Evolutionary conservation across 495 filamentous ascomycete genomes (phyloP).

Genomic region (Emericellopsis terricola): DNA sequence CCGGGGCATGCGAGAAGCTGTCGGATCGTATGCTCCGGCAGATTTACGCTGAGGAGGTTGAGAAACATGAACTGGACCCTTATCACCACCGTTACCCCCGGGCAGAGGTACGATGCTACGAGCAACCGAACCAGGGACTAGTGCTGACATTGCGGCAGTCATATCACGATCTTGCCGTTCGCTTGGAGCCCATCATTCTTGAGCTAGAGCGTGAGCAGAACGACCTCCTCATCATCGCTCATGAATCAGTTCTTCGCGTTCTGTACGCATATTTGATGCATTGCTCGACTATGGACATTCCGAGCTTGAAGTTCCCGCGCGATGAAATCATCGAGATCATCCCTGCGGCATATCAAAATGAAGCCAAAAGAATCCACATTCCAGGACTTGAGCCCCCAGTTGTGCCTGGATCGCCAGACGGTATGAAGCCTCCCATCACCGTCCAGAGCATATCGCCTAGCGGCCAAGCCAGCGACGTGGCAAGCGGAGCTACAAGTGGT

Average conservation of each 20-base stretch:
- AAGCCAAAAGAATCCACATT: constrained; percentile 63
- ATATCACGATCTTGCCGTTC: constrained; percentile 94
- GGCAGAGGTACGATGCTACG: constrained; percentile 50
- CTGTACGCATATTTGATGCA: constrained; percentile 98
- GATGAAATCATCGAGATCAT: constrained; percentile 99
- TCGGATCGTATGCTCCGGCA: constrained; percentile 53
- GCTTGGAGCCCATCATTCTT: constrained; percentile 95
- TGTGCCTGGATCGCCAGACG: constrained; percentile 57
- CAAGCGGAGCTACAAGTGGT: constrained; percentile 1
- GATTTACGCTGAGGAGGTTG: constrained; percentile 75
- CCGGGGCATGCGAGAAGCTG: constrained; percentile 87
- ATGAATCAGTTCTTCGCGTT: constrained; percentile 90
- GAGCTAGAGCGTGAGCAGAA: constrained; percentile 95
- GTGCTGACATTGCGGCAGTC: constrained; percentile 34
- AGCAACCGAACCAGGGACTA: constrained; percentile 3
- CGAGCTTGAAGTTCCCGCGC: constrained; percentile 80
- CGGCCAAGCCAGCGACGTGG: constrained; percentile 5
- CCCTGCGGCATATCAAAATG: constrained; percentile 91
- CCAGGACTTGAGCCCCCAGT: constrained; percentile 27
- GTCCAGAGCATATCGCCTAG: constrained; percentile 2
- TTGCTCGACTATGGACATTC: constrained; percentile 91
- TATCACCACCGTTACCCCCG: constrained; percentile 95
- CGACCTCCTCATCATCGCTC: constrained; percentile 91
- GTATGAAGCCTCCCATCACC: constrained; percentile 66
- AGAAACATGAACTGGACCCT: constrained; percentile 84